phyloP scores from a whole-genome alignment of 805 yeast species.

The Yamadazyma sp. region DNA sequence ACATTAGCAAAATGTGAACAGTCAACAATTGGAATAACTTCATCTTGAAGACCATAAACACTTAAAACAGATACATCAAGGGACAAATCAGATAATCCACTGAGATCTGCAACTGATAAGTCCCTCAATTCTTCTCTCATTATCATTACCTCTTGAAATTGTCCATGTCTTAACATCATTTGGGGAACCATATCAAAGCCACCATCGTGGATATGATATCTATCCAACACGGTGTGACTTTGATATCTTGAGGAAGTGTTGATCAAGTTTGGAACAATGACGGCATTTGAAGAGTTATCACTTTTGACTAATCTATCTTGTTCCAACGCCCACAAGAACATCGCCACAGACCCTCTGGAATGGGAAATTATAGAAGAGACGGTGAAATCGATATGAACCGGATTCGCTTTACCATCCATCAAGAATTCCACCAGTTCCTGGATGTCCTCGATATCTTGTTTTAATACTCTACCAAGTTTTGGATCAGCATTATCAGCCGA shows the following conservation, averaged over 20 bases:
- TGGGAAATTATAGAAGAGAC: constrained; percentile 67
- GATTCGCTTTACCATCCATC: constrained; percentile 25
- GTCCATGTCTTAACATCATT: constrained; percentile 47
- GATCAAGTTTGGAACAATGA: constrained; percentile 60
- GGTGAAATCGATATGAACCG: constrained; percentile 40
- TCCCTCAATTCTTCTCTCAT: constrained; percentile 51
- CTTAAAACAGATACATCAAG: constrained; percentile 54
- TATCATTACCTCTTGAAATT: constrained; percentile 38
- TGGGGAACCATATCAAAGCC: constrained; percentile 19
- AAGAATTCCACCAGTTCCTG: constrained; percentile 35
- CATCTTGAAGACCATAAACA: constrained; percentile 69
- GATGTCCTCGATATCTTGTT: constrained; percentile 69
- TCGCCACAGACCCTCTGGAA: constrained; percentile 75
- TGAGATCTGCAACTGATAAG: constrained; percentile 47
- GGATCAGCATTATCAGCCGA: constrained; percentile 50
- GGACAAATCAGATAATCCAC: constrained; percentile 39
- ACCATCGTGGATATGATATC: constrained; percentile 25
- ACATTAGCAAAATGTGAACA: constrained; percentile 55
- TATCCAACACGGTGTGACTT: constrained; percentile 43
- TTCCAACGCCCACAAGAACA: constrained; percentile 65
- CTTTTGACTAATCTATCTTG: constrained; percentile 35
- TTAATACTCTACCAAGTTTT: constrained; percentile 51
- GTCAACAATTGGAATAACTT: constrained; percentile 63
- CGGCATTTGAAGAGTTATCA: constrained; percentile 27
- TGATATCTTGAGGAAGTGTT: constrained; percentile 73